Evolutionary conservation across 257 asterid species (phyloP), one percentile per base, ranked within the genome.

Genomic region (Handroanthus guayacan): DNA sequence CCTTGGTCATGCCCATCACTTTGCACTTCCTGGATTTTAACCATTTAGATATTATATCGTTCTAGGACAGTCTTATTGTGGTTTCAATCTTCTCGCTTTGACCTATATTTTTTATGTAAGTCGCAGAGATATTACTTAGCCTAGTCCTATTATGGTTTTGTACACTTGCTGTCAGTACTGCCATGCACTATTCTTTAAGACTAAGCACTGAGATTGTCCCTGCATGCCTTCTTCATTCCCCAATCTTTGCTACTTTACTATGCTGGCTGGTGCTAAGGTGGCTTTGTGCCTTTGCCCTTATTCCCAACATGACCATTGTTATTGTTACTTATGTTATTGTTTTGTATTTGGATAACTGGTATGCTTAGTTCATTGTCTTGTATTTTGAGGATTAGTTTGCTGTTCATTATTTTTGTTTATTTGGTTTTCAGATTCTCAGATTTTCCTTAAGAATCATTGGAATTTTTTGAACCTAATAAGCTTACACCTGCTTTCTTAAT

Each of bases 401-500:
- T 76, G 62, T 8, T 62, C 77, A 17, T 66, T 48, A 63, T 16
- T 55, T 74, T 37, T 62, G 44, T 41, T 43, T 54, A 10, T 57
- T 25, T 0, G 17, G 63, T 75, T 68, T 62, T 25, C 31, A 25
- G 17, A 56, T 72, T 62, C 76, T 57, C 43, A 56, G 61, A 67
- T 61, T 69, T 43, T 60, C 11, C n/a, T 60, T 25, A 25, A 69
- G 62, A 50, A 18, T 62, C 70, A 54, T 48, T 60, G 36, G 7
- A 39, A 62, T 43, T 11, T 17, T 36, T 14, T 14, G 41, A 11
- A 70, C 50, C 38, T 73, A 56, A 47, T 72, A n/a, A 47, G 17
- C 72, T 78, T 48, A 68, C 68, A 44, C 39, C 39, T 58, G 45
- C 54, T 67, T 50, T 44, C 65, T 78, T 80, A 63, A 52, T 48